These are phyloP conservation scores for Cordyceps militaris DNA, from an alignment of 2,329 filamentous ascomycete genomes.

Conservation along the genomic window DNA sequence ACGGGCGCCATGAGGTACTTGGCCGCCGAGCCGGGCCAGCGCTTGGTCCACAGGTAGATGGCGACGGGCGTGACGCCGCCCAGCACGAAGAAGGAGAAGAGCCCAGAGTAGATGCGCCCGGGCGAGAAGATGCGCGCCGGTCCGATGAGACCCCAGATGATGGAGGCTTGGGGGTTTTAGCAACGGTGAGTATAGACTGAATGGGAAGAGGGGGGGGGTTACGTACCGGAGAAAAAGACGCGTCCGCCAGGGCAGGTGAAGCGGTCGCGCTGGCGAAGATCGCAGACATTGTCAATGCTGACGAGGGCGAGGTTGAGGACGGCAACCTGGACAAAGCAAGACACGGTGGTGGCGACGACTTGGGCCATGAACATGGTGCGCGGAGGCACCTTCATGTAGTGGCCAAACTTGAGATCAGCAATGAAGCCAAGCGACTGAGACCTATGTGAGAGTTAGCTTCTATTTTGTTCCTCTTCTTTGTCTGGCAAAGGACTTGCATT, in stretches of 20 bases:
- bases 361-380: conserved; percentile 61
- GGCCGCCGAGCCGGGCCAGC: conserved; percentile 43
- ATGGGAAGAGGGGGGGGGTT: neutral
- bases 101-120: conserved; percentile 52
- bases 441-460: conserved; percentile 19
- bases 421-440: conserved; percentile 59
- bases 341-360: conserved; percentile 58
- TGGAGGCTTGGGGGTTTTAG: conserved; percentile 40
- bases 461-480: neutral
- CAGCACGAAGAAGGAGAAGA: conserved; percentile 53
- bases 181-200: neutral
- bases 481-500: conserved; percentile 31
- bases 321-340: conserved; percentile 58
- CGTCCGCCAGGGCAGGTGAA: conserved; percentile 58
- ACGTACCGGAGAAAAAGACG: conserved; percentile 54
- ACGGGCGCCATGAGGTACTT: conserved; percentile 54
- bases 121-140: conserved; percentile 57
- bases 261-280: conserved; percentile 45
- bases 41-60: conserved; percentile 43
- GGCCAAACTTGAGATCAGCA: conserved; percentile 61
- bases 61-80: conserved; percentile 47
- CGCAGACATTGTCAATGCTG: conserved; percentile 59
- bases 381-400: conserved; percentile 67
- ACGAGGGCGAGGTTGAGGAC: conserved; percentile 56
- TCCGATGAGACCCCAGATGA: conserved; percentile 62